A percentile compares a stretch with the other conserved stretches of the same genome.
phyloP scores from a whole-genome alignment of 2,329 filamentous ascomycete genomes.

The Lasiodiplodia sp. region DNA sequence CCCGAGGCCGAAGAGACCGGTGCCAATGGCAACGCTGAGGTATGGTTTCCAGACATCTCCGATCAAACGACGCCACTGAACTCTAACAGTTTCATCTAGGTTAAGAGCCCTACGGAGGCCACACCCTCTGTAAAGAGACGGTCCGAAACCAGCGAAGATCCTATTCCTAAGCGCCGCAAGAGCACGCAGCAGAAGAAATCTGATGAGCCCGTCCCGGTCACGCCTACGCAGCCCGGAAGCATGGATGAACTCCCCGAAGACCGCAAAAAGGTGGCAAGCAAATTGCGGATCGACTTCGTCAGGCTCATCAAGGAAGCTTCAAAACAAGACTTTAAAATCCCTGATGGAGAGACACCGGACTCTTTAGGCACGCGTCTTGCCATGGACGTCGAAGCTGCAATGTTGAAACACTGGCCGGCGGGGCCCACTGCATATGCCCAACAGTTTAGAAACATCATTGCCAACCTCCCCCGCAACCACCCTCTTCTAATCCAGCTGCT shows the following conservation, averaged over 20 bases:
- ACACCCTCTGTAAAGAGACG: conserved; percentile 42
- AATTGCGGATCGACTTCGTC: conserved; percentile 73
- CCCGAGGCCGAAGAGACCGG: conserved; percentile 33
- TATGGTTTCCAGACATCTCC: not conserved
- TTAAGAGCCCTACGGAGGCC: conserved; percentile 21
- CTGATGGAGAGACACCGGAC: conserved; percentile 69
- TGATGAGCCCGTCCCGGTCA: conserved; percentile 31
- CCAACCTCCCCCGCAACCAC: conserved; percentile 89
- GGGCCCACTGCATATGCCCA: conserved; percentile 60
- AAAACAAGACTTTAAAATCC: conserved; percentile 63
- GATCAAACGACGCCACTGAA: not conserved
- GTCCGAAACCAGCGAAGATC: conserved; percentile 40
- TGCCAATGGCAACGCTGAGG: conserved; percentile 28
- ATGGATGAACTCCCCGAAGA: conserved; percentile 61
- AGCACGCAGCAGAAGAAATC: conserved; percentile 41
- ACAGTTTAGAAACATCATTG: conserved; percentile 77
- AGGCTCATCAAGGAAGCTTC: conserved; percentile 71
- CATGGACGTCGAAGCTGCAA: conserved; percentile 78
- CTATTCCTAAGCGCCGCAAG: conserved; percentile 47
- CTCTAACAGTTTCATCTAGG: conserved; percentile 3
- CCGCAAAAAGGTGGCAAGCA: conserved; percentile 73
- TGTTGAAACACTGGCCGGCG: conserved; percentile 63
- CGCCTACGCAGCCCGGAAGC: conserved; percentile 36
- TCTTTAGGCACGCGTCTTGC: conserved; percentile 73
- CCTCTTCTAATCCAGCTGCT: conserved; percentile 79